These are phyloP conservation scores for Quercus engelmannii DNA, from an alignment of 306 rosid genomes.

Conservation along the genomic window DNA sequence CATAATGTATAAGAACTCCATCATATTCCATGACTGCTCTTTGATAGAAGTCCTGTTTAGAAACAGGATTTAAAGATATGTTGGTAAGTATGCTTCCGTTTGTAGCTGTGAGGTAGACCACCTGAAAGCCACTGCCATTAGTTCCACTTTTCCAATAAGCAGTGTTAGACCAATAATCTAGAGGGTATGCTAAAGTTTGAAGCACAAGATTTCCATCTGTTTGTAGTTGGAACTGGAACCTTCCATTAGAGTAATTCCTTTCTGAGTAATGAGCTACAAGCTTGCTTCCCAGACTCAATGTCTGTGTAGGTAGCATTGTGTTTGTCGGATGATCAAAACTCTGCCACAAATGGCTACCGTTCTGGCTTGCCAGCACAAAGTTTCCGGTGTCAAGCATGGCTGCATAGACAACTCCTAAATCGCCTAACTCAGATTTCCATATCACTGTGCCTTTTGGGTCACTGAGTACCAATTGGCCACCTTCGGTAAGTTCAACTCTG, in stretches of 20 bases:
- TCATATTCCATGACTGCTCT: conserved; percentile 52
- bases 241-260: conserved; percentile 23
- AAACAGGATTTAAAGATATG: neutral
- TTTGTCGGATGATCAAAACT: conserved; percentile 55
- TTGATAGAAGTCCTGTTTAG: conserved; percentile 23
- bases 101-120: conserved; percentile 21
- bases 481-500: neutral
- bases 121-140: neutral
- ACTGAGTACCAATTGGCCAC: conserved; percentile 22
- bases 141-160: conserved; percentile 13
- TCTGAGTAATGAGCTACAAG: conserved; percentile 39
- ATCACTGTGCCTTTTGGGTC: conserved; percentile 11
- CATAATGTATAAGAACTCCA: conserved; percentile 56
- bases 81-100: neutral
- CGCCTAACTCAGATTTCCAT: conserved; percentile 12
- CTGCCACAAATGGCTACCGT: conserved; percentile 34
- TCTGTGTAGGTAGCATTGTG: conserved; percentile 54
- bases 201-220: conserved; percentile 14
- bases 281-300: neutral
- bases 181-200: conserved; percentile 35
- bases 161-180: neutral
- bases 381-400: conserved; percentile 52
- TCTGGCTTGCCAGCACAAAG: conserved; percentile 30
- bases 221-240: conserved; percentile 37
- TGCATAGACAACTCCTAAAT: conserved; percentile 21